phyloP scores from a whole-genome alignment of 202 grass and related monocot species.

The Bolboschoenoplectus hybrid region DNA sequence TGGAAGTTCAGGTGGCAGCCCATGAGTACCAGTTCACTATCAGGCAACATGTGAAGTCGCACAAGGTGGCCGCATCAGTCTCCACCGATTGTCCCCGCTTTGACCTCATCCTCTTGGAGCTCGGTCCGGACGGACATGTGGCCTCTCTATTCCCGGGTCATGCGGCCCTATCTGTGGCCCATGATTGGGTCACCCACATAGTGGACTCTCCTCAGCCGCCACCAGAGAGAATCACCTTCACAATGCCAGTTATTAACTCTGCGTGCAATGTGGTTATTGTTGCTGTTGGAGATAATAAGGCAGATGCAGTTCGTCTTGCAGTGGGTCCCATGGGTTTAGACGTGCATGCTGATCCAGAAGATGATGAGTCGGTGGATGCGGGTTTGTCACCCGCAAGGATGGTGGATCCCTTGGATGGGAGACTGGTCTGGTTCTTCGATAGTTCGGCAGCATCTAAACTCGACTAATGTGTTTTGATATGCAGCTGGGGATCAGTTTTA shows the following conservation, averaged over 20 bases:
- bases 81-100: constrained; percentile 62
- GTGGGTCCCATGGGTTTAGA: not conserved
- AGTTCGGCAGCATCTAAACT: constrained; percentile 44
- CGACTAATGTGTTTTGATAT: not conserved
- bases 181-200: constrained; percentile 62
- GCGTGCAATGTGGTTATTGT: constrained; percentile 55
- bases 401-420: constrained; percentile 56
- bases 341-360: too few species aligned
- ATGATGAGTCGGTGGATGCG: too few species aligned
- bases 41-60: constrained; percentile 53
- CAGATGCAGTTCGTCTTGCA: constrained; percentile 40
- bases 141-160: constrained; percentile 58
- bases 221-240: constrained; percentile 70
- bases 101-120: constrained; percentile 53
- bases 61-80: constrained; percentile 50
- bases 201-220: constrained; percentile 50
- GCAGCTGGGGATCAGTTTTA: not conserved
- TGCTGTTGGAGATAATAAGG: constrained; percentile 51
- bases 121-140: constrained; percentile 54
- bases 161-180: constrained; percentile 40
- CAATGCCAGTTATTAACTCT: constrained; percentile 64
- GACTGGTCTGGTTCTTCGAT: constrained; percentile 63
- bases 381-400: constrained; percentile 39
- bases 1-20: constrained; percentile 48
- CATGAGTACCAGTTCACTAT: constrained; percentile 60